phyloP scores from a whole-genome alignment of 805 yeast genomes.

The Candida odintsovae region DNA sequence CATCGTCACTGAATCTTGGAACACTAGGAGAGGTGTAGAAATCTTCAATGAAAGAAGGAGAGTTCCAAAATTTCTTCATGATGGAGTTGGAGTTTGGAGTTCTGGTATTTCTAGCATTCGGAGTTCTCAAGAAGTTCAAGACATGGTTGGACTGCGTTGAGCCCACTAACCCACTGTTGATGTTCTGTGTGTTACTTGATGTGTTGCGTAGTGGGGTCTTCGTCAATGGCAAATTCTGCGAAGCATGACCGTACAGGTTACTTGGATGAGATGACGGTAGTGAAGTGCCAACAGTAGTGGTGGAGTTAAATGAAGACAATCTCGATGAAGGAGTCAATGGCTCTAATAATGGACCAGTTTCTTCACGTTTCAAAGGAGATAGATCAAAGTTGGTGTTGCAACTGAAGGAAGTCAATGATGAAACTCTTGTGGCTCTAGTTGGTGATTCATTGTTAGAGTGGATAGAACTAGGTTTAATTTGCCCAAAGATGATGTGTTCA shows the following conservation, averaged over 20 bases:
- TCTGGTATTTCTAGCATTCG: conserved; percentile 19
- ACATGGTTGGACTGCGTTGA: conserved; percentile 13
- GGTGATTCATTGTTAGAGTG: conserved; percentile 6
- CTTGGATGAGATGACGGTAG: not conserved
- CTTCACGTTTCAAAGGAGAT: conserved; percentile 51
- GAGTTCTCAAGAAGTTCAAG: conserved; percentile 24
- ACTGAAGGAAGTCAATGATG: conserved; percentile 57
- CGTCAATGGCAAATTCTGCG: conserved; percentile 22
- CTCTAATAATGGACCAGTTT: conserved; percentile 61
- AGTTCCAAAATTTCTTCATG: conserved; percentile 52
- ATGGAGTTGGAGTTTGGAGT: conserved; percentile 32
- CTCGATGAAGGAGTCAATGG: conserved; percentile 53
- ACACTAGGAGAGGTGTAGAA: conserved; percentile 50
- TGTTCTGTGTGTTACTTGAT: conserved; percentile 11
- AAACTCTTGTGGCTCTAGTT: conserved; percentile 13
- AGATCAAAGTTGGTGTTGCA: conserved; percentile 60
- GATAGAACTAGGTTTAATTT: conserved; percentile 11
- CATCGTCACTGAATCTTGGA: conserved; percentile 25
- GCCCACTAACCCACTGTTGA: conserved; percentile 4
- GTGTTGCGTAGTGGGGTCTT: conserved; percentile 30
- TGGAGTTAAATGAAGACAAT: conserved; percentile 11
- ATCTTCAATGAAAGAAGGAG: conserved; percentile 63
- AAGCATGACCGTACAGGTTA: not conserved
- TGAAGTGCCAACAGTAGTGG: not conserved
- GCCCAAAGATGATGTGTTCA: conserved; percentile 29